phyloP scores from a whole-genome alignment of 2,329 filamentous ascomycete species.

The Fusarium torulosum region DNA sequence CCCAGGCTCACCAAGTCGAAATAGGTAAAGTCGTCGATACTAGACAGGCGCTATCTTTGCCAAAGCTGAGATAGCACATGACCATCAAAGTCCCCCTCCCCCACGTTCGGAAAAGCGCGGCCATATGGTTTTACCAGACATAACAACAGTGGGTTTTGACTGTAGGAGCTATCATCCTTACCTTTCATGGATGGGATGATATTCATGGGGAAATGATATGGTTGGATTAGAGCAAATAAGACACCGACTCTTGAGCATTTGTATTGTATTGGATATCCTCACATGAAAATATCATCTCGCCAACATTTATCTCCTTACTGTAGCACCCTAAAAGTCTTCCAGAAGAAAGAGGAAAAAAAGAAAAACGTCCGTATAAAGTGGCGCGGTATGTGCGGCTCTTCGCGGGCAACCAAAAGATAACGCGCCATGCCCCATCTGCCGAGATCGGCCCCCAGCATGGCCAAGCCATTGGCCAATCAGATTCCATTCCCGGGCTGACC shows the following conservation, averaged over 20 bases:
- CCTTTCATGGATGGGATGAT: neutral
- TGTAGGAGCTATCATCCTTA: conserved; percentile 19
- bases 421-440: conserved; percentile 30
- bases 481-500: conserved; percentile 10
- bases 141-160: conserved; percentile 13
- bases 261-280: too few relatives aligned
- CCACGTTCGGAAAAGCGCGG: conserved; percentile 48
- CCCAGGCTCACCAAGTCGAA: conserved; percentile 23
- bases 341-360: conserved; percentile 5
- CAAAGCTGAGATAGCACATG: conserved; percentile 38
- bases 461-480: conserved; percentile 46
- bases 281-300: too few relatives aligned
- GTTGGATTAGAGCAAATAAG: too few relatives aligned
- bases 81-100: conserved; percentile 38
- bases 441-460: conserved; percentile 41
- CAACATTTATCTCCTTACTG: neutral
- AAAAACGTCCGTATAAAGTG: conserved; percentile 2
- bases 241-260: too few relatives aligned
- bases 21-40: conserved; percentile 25
- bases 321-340: neutral
- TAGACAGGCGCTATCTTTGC: conserved; percentile 9
- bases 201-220: too few relatives aligned
- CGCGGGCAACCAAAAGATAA: conserved; percentile 39
- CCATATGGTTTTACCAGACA: conserved; percentile 18
- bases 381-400: conserved; percentile 45